phyloP scores from a whole-genome alignment of 345 rosid species.

The Geranium rotundifolium region DNA sequence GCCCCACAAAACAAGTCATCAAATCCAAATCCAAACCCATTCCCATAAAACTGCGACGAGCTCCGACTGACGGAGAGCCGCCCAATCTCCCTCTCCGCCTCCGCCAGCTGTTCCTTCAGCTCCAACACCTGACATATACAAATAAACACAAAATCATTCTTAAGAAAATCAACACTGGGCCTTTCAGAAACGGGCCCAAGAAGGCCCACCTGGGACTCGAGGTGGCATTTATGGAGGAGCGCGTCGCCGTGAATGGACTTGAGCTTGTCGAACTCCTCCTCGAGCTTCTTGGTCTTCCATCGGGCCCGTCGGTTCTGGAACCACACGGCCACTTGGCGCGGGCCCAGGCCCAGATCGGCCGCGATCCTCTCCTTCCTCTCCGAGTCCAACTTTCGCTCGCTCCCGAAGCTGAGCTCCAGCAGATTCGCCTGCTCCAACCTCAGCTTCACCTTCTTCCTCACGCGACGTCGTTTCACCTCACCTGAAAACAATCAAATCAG shows the following conservation, averaged over 20 bases:
- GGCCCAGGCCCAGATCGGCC: conserved; percentile 64
- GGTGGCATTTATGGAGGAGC: conserved; percentile 46
- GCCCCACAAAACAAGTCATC: conserved; percentile 33
- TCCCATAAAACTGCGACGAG: conserved; percentile 35
- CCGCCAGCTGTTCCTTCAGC: conserved; percentile 36
- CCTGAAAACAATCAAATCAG: not conserved
- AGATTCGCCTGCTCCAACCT: conserved; percentile 48
- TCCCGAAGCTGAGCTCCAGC: conserved; percentile 53
- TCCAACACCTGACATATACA: conserved; percentile 29
- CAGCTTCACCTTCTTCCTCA: conserved; percentile 60
- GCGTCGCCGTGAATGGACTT: conserved; percentile 34
- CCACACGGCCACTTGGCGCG: conserved; percentile 97
- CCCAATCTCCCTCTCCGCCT: conserved; percentile 43
- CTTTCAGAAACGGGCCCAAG: conserved; percentile 18
- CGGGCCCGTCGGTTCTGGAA: conserved; percentile 89
- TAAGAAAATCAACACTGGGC: not conserved
- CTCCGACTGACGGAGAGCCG: conserved; percentile 37
- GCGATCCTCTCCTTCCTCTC: conserved; percentile 76
- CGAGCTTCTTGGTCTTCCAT: conserved; percentile 90
- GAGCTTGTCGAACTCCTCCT: conserved; percentile 54
- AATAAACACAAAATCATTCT: too few species aligned
- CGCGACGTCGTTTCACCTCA: conserved; percentile 41
- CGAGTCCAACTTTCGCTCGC: conserved; percentile 74
- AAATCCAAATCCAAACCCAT: conserved; percentile 30
- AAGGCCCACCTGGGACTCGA: conserved; percentile 30